These are phyloP conservation scores for Serendipita sp. DNA, from an alignment of 768 basidiomycete genomes.

Conservation along the genomic window DNA sequence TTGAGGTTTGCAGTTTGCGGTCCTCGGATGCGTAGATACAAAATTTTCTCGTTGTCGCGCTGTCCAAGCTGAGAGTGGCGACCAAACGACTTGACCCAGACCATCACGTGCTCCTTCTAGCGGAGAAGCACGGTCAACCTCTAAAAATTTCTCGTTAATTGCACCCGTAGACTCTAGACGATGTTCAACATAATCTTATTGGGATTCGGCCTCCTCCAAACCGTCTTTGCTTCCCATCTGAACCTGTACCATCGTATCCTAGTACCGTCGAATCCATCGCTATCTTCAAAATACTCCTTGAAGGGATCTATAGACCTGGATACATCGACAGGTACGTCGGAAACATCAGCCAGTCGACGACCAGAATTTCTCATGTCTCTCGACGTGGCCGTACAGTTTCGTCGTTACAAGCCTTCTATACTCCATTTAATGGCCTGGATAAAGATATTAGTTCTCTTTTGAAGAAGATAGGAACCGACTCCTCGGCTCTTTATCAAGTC, in stretches of 20 bases:
- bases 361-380: background rate
- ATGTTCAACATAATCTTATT: background rate
- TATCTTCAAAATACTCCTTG: background rate
- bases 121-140: background rate
- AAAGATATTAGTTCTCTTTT: background rate
- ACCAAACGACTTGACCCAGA: background rate
- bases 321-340: background rate
- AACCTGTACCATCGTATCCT: constrained; percentile 1
- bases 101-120: background rate
- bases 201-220: background rate
- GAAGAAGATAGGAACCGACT: background rate
- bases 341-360: too few relatives aligned
- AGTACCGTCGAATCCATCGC: background rate
- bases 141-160: background rate
- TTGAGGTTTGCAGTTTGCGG: too few relatives aligned
- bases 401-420: background rate
- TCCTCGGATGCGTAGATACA: too few relatives aligned
- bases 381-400: background rate
- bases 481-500: constrained; percentile 46
- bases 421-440: background rate
- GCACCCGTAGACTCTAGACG: background rate
- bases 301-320: background rate
- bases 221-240: background rate
- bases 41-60: too few relatives aligned
- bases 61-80: too few relatives aligned